Evolutionary conservation across 805 yeast species (phyloP).

Genomic region (Blastobotrys chiropterorum): DNA sequence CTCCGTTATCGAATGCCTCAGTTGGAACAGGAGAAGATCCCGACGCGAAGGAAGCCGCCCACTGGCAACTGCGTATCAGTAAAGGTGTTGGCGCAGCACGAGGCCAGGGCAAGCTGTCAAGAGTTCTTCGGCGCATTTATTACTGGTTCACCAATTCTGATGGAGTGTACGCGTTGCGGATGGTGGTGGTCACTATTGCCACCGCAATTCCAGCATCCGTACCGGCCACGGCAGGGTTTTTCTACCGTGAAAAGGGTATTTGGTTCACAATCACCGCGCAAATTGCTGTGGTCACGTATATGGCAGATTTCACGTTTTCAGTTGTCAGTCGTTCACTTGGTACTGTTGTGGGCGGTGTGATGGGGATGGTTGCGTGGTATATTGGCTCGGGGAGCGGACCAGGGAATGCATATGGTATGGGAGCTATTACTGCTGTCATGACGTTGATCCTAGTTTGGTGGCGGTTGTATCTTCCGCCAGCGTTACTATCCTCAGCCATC

Average conservation of each 20-base stretch:
- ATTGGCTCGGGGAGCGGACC: conserved; percentile 29
- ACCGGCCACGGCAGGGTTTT: conserved; percentile 22
- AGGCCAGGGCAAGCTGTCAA: neutral
- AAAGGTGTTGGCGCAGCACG: neutral
- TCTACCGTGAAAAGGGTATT: conserved; percentile 20
- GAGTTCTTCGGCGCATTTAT: neutral
- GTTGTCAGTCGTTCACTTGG: conserved; percentile 23
- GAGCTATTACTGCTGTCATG: conserved; percentile 25
- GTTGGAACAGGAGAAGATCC: neutral
- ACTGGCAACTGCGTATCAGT: neutral
- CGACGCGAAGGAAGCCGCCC: neutral
- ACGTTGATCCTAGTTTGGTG: conserved; percentile 25
- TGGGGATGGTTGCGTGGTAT: conserved; percentile 33
- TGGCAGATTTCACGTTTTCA: conserved; percentile 31
- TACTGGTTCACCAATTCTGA: neutral
- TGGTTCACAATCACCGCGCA: conserved; percentile 31
- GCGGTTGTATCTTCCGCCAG: conserved; percentile 28
- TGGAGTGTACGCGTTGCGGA: conserved; percentile 15
- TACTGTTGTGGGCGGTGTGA: conserved; percentile 28
- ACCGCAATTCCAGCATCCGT: conserved; percentile 25
- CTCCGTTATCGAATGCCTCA: neutral
- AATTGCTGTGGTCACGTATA: conserved; percentile 22
- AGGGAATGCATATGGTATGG: conserved; percentile 32
- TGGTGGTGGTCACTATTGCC: conserved; percentile 21
- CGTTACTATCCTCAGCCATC: conserved; percentile 26